These are phyloP conservation scores for Metschnikowia drakensbergensis DNA, from an alignment of 805 yeast species.

Conservation along the genomic window DNA sequence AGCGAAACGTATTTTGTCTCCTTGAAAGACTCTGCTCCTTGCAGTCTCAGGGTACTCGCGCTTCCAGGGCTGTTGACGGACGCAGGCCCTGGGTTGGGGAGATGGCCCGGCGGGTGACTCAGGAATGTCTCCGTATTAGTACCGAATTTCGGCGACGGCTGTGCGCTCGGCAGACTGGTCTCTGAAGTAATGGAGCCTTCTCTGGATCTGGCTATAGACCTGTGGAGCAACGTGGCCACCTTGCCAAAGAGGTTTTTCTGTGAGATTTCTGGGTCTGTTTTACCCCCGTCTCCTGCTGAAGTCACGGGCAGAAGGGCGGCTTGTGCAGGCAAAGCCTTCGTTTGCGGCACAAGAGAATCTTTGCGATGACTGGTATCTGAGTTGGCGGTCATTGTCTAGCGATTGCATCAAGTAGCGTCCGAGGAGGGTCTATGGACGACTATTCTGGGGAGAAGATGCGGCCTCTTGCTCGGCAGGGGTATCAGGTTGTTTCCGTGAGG, in stretches of 20 bases:
- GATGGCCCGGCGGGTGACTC: slow-evolving; percentile 2
- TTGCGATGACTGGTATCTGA: neutral
- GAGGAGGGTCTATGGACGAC: neutral
- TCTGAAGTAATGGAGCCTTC: slow-evolving; percentile 6
- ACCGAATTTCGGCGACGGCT: neutral
- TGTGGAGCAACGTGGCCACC: slow-evolving; percentile 30
- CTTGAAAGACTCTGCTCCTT: slow-evolving; percentile 31
- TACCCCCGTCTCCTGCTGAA: neutral
- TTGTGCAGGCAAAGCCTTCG: slow-evolving; percentile 3
- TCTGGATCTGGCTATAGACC: slow-evolving; percentile 21
- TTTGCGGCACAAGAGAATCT: neutral
- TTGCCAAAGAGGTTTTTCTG: slow-evolving; percentile 29
- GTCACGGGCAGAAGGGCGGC: slow-evolving; percentile 5
- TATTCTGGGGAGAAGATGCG: neutral
- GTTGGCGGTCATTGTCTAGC: neutral
- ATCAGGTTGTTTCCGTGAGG: neutral
- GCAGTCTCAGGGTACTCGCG: neutral
- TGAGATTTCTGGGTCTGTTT: neutral
- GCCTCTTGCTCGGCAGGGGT: neutral
- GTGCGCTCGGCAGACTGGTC: neutral
- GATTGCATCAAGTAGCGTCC: neutral
- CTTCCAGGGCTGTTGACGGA: neutral
- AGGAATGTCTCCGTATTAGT: neutral
- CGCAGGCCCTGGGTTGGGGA: slow-evolving; percentile 1
- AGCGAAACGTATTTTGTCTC: slow-evolving; percentile 78